phyloP scores from a whole-genome alignment of 306 rosid species.

The Rubus parviflorus region DNA sequence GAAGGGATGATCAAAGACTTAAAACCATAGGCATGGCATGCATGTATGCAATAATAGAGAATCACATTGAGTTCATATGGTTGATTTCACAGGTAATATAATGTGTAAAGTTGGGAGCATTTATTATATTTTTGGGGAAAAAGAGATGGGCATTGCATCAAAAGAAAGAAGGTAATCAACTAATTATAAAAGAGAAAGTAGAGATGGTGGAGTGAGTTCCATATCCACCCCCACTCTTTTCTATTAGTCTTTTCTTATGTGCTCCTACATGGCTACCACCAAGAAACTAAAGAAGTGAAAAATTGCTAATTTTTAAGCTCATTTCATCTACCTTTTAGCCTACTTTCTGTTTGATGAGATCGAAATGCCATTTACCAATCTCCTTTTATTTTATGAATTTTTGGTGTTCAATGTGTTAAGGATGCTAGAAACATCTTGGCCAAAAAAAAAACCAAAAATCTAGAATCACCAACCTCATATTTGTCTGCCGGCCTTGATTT shows the following conservation, averaged over 20 bases:
- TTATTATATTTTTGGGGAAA: slow-evolving; percentile 19
- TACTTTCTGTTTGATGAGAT: slow-evolving; percentile 8
- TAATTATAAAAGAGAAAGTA: slow-evolving; percentile 24
- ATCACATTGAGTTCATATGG: slow-evolving; percentile 5
- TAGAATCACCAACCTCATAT: neutral
- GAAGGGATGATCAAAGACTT: slow-evolving; percentile 11
- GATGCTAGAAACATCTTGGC: neutral
- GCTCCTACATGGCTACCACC: slow-evolving; percentile 58
- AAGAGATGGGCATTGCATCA: slow-evolving; percentile 25
- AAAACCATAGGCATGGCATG: slow-evolving; percentile 15
- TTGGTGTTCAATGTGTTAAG: neutral
- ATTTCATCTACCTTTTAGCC: slow-evolving; percentile 11
- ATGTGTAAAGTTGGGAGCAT: slow-evolving; percentile 31
- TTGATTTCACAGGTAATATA: neutral
- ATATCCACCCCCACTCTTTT: slow-evolving; percentile 31
- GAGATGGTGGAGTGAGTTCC: slow-evolving; percentile 43
- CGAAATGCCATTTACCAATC: neutral
- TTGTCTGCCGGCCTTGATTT: neutral
- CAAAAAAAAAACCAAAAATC: neutral
- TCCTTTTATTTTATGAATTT: neutral
- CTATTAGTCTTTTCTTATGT: slow-evolving; percentile 22
- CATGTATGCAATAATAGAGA: slow-evolving; percentile 12
- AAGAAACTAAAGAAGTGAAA: neutral
- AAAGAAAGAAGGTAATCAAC: slow-evolving; percentile 37
- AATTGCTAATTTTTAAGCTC: neutral